A percentile compares a stretch with the other conserved stretches of the same genome.
Evolutionary conservation across 805 yeast genomes (phyloP).

Genomic region (Candida broadrunensis): DNA sequence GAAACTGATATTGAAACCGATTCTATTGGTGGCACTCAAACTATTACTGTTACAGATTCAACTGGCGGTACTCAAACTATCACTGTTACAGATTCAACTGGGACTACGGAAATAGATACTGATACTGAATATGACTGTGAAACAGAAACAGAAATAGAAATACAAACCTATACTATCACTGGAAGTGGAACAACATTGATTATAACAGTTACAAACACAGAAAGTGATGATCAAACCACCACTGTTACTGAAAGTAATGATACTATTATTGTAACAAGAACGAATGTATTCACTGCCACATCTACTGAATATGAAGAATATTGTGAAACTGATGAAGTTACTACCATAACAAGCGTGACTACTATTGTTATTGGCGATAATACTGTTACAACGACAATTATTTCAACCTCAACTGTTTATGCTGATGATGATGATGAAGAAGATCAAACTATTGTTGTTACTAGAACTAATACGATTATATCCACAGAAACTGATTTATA

Average conservation of each 20-base stretch:
- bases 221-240: slow-evolving; percentile 1
- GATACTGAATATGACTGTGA: slow-evolving; percentile 4
- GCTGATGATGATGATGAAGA: slow-evolving; percentile 5
- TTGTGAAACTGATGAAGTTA: slow-evolving; percentile 6
- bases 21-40: neutral
- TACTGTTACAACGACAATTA: slow-evolving; percentile 6
- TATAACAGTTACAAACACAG: slow-evolving; percentile 5
- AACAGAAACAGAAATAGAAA: neutral
- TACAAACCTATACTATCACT: slow-evolving; percentile 5
- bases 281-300: slow-evolving; percentile 1
- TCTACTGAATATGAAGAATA: slow-evolving; percentile 6
- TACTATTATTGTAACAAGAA: neutral
- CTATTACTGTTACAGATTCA: neutral
- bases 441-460: slow-evolving; percentile 1
- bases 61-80: neutral
- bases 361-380: slow-evolving; percentile 3
- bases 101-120: neutral
- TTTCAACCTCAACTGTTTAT: slow-evolving; percentile 1
- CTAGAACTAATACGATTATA: slow-evolving; percentile 3
- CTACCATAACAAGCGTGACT: slow-evolving; percentile 3
- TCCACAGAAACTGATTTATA: slow-evolving; percentile 2
- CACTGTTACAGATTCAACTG: neutral
- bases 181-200: slow-evolving; percentile 3
- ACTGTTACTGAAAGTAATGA: neutral
- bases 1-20: neutral